These are phyloP conservation scores for Epichloe sp. DNA, from an alignment of 2,329 filamentous ascomycete genomes.

Conservation along the genomic window DNA sequence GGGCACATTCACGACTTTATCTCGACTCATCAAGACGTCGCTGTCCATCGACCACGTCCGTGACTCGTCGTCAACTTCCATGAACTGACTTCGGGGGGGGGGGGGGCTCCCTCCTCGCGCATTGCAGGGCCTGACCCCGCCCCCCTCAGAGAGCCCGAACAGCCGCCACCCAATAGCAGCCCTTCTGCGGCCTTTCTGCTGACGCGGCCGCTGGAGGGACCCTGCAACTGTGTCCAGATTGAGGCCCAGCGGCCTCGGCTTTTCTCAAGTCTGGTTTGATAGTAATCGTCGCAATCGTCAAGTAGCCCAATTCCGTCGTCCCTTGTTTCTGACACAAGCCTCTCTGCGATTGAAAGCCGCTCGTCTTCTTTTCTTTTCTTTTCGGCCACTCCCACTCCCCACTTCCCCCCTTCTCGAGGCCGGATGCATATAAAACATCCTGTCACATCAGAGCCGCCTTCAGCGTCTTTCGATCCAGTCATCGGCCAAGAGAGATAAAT, in stretches of 20 bases:
- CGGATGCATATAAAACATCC: not conserved
- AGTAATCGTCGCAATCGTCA: not conserved
- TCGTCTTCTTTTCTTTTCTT: not conserved
- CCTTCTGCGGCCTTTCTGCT: constrained; percentile 6
- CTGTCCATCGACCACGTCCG: not conserved
- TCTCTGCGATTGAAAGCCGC: not conserved
- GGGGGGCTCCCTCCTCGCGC: not conserved
- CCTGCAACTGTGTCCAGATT: not conserved
- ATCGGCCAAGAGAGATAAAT: constrained; percentile 1
- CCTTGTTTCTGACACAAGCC: not conserved
- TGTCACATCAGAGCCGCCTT: not conserved
- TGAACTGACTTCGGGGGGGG: not conserved
- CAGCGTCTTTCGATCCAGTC: not conserved
- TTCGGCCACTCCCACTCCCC: too few species aligned
- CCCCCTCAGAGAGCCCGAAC: not conserved
- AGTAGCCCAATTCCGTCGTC: not conserved
- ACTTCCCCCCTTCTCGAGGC: not conserved
- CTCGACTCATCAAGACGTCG: too few species aligned
- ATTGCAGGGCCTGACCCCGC: not conserved
- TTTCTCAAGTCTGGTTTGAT: not conserved
- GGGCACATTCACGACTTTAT: too few species aligned
- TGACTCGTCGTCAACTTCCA: not conserved
- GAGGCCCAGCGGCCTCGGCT: not conserved
- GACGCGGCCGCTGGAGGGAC: constrained; percentile 7
- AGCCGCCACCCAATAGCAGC: not conserved